phyloP scores from a whole-genome alignment of 768 basidiomycete species.

The Lyophyllum atratum region DNA sequence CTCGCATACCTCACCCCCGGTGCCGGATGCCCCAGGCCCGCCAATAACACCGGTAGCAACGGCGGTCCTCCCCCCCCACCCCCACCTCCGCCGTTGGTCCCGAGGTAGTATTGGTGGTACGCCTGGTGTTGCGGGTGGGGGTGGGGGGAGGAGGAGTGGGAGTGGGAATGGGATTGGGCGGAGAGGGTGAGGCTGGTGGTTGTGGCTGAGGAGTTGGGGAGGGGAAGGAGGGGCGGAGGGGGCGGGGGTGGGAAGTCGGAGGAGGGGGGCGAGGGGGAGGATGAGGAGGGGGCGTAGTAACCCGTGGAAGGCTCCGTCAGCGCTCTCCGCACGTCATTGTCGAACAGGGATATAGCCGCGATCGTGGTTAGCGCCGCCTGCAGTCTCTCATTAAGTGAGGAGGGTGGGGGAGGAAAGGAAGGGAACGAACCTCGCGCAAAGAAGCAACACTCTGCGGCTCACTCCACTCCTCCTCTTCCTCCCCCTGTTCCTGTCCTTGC shows the following conservation, averaged over 20 bases:
- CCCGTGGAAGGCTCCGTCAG: conserved; percentile 31
- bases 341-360: conserved; percentile 71
- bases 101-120: too few relatives aligned
- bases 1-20: conserved; percentile 83
- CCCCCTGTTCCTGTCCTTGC: conserved; percentile 39
- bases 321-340: conserved; percentile 69
- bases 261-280: conserved; percentile 43
- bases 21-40: conserved; percentile 59
- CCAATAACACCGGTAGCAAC: conserved; percentile 47
- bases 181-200: conserved; percentile 43
- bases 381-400: background rate
- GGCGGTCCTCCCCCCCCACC: conserved; percentile 39
- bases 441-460: conserved; percentile 52
- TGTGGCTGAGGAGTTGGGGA: conserved; percentile 42
- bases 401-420: background rate
- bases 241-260: conserved; percentile 2
- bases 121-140: background rate
- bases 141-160: conserved; percentile 17
- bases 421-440: conserved; percentile 60
- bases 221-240: conserved; percentile 5
- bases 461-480: conserved; percentile 61
- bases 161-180: conserved; percentile 32
- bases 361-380: conserved; percentile 77
- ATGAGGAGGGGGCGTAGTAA: conserved; percentile 36
- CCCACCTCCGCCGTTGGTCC: too few relatives aligned